Evolutionary conservation across 2,329 filamentous ascomycete species (phyloP), one percentile per base, ranked within the genome.

Genomic region (Colletotrichum eremochloae): DNA sequence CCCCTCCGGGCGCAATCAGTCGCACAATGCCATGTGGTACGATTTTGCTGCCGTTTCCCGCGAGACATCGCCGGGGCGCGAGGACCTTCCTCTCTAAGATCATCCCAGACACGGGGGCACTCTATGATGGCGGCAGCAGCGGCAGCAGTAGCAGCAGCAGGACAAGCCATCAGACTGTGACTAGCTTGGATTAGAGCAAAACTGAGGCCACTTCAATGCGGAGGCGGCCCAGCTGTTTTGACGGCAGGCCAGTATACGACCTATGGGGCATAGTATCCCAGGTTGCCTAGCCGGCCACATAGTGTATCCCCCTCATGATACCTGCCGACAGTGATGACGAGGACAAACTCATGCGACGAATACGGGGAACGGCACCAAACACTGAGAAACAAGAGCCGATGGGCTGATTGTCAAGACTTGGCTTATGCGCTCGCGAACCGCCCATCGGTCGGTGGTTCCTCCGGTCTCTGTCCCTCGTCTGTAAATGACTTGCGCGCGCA

Each of bases 21-120:
- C 52, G 64, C 63, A 42, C 63, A 61, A 50, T 61, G 68, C 63
- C 63, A 52, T 67, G 57, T 68, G 68, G 68, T 71, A 71, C 63
- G 63, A 71, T 67, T 46, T 9, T 53, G 31, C 36, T 31, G n/a
- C 40, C 50, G 40, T 36, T 40, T 46, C 40, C 55, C 55, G 46
- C 42, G 1, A 44, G 20, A 40, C 6, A 6, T 38, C 53, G 36
- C 9, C 48, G 46, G 7, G 1, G 42, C 56, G 63, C 46, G 55
- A 46, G 44, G 38, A 24, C 24, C 40, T 15, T 5, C 15, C 11
- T n/a, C 38, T 24, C 15, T 3, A 11, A 42, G n/a, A 5, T 12
- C 31, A 6, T 31, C 38, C 44, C 36, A 38, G 38, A 36, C 38
- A 52, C 62, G 40, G 44, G 24, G 58, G 42, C 20, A 46, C 44